Evolutionary conservation across 2,329 filamentous ascomycete genomes (phyloP), one percentile per base, ranked within the genome.

Genomic region (Aureobasidium sp.): DNA sequence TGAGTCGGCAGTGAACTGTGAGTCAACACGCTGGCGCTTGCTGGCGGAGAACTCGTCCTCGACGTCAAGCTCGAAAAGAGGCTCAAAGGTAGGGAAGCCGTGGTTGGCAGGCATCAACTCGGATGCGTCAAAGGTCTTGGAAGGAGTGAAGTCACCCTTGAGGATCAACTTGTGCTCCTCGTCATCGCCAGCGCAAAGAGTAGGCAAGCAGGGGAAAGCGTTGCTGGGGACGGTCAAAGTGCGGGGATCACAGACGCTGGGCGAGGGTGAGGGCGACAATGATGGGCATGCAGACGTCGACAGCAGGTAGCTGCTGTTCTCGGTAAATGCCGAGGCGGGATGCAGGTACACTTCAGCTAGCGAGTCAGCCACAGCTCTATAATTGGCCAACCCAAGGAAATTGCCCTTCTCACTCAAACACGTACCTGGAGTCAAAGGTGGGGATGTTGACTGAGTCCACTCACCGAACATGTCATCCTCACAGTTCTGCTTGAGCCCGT

Each of bases 361-460:
- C 60, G 61, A 62, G 53, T 64, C 51, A 62, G 64, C 52, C 51
- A 20, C 17, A 27, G 53, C 55, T 60, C 63, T 55, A 44, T 62
- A 37, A 46, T 62, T 51, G 63, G 52, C 37, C 29, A 23, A 23
- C 13, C n/a, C 29, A 57, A 34, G 53, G 39, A 57, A 42, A 60
- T 60, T 60, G 57, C 57, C 46, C 46, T 34, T 50, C 57, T 36
- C 57, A 51, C 20, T 51, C 32, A n/a, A 51, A 60, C 57, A 60
- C 90, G 80, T 87, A 96, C 91, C 86, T 84, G 92, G 91, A 70
- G 91, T 95, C 84, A 96, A 85, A 27, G 91, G 90, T 57, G 92
- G 91, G 36, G 92, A 96, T 63, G 84, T 83, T 64, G 86, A 87
- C 73, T 83, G 86, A 62, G 87, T 81, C 88, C 90, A 95, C 69